Evolutionary conservation across 2,329 filamentous ascomycete species (phyloP), one percentile per base, ranked within the genome.

Genomic region (Sclerotinia glacialis): DNA sequence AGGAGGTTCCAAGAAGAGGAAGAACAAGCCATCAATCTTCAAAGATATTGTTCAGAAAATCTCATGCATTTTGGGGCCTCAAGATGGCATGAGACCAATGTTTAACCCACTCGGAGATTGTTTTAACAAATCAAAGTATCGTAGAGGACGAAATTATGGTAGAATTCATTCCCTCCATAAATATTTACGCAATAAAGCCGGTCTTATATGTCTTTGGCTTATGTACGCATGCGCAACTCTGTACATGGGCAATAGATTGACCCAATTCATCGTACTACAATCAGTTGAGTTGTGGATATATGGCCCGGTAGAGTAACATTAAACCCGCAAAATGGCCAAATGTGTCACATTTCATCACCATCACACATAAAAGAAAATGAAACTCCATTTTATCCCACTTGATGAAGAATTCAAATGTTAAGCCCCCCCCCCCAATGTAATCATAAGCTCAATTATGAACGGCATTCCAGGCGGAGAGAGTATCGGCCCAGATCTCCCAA

Each of bases 401-500:
- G 2, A 5, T n/a, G 34, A 23, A 3, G n/a, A 40, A 7, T n/a
- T 2, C 11, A n/a, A 23, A 14, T 23, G 16, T 28, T 18, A 28
- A 28, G n/a, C 8, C 8, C 21, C 8, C 11, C 9, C 8, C 18
- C 0, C 54, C 2, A 5, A 31, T 14, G 44, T 42, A 12, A n/a
- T 31, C 49, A 53, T 26, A 14, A 6, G 28, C 1, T 56, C 40
- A 52, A 65, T 31, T 37, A 28, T 65, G 42, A 76, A 78, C 66
- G 55, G 78, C 79, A 34, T 75, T 73, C 78, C 78, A 80, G 44
- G 79, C 79, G 68, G 77, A 79, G 66, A 79, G 69, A 16, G 77
- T 78, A 74, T 80, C 79, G 18, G 77, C 78, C 78, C 79, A 80
- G 61, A 80, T 78, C 71, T 80, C 78, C 78, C 78, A 79, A 70